Conservation (phyloP, 2,329 filamentous ascomycete genomes). For the Colletotrichum horii region DNA sequence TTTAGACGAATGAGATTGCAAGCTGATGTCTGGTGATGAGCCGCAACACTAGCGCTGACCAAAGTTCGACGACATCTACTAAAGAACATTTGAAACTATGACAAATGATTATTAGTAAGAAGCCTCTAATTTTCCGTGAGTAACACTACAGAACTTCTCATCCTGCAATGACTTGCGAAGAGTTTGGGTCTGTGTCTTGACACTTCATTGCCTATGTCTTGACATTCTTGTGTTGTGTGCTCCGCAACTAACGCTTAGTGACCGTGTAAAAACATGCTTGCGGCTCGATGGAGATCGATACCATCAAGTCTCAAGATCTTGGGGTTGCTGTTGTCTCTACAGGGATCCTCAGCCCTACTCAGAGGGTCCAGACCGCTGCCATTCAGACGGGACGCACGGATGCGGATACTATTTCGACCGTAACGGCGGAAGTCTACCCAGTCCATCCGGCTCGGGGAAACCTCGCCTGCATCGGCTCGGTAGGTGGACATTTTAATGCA, state of each 20-base stretch:
- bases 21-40: not conserved
- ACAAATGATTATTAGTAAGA: not conserved
- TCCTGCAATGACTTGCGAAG: rapidly evolving
- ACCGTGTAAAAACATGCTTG: not conserved
- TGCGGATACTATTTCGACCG: not conserved
- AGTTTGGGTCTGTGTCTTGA: not conserved
- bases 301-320: not conserved
- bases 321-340: not conserved
- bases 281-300: not conserved
- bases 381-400: not conserved
- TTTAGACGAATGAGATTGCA: not conserved
- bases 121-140: not conserved
- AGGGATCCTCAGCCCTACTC: not conserved
- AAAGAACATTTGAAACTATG: not conserved
- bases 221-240: not conserved
- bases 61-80: not conserved
- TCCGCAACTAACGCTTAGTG: not conserved
- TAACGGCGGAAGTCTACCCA: not conserved
- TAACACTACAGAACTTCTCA: not conserved
- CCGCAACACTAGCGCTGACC: not conserved
- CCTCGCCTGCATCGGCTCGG: not conserved
- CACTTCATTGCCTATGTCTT: not conserved
- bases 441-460: not conserved
- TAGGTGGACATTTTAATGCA: not conserved
- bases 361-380: not conserved